Evolutionary conservation across 169 alveolate genomes (phyloP).

Genomic region (Eimeria maxima): DNA sequence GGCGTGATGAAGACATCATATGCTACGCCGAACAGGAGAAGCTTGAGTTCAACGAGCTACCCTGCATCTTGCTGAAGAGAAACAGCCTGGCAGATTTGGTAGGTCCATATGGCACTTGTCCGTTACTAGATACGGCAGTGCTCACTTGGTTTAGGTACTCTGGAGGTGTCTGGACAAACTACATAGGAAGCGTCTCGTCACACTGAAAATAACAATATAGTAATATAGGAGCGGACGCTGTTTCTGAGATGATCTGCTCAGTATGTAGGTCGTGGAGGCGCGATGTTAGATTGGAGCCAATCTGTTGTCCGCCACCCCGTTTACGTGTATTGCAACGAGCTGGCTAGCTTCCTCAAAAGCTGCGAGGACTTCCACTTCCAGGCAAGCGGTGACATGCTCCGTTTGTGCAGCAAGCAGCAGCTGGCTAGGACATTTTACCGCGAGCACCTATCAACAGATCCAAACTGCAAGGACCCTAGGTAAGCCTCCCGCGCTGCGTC

Average conservation of each 20-base stretch:
- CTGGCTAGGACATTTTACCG: conserved; percentile 65
- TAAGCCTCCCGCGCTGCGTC: neutral
- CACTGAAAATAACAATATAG: neutral
- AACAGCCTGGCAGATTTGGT: conserved; percentile 55
- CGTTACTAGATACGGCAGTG: neutral
- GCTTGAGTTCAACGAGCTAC: conserved; percentile 80
- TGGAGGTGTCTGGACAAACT: too few relatives aligned
- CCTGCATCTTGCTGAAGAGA: conserved; percentile 19
- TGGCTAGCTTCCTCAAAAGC: conserved; percentile 51
- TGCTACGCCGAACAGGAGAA: conserved; percentile 52
- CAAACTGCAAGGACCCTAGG: conserved; percentile 75
- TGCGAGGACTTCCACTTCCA: conserved; percentile 80
- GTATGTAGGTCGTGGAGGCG: conserved; percentile 17
- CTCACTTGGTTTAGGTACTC: neutral
- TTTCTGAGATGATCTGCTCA: neutral
- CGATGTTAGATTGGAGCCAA: conserved; percentile 13
- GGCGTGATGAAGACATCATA: conserved; percentile 81
- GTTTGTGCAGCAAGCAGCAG: conserved; percentile 60
- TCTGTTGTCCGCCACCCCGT: conserved; percentile 80
- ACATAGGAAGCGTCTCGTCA: too few relatives aligned
- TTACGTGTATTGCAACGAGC: conserved; percentile 77
- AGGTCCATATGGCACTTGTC: conserved; percentile 6
- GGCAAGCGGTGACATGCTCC: conserved; percentile 75
- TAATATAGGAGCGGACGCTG: neutral
- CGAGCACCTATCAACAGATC: conserved; percentile 69